Conservation (phyloP, 2,329 filamentous ascomycete genomes). For the Neofusicoccum laricinum region DNA sequence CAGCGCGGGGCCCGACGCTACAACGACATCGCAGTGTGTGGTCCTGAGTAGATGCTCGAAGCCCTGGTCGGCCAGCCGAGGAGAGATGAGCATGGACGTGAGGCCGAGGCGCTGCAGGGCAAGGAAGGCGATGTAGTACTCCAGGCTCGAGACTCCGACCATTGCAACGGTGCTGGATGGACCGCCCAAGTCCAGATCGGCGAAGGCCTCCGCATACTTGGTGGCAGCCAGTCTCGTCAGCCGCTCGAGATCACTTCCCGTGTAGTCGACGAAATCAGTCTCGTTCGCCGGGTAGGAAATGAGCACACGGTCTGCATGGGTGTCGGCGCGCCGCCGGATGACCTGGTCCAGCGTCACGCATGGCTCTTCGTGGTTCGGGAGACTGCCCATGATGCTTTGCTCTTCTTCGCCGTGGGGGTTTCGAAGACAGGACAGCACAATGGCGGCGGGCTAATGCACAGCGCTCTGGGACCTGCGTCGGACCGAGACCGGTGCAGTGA, state of each 20-base stretch:
- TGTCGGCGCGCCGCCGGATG: slow-evolving; percentile 4
- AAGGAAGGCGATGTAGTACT: slow-evolving; percentile 44
- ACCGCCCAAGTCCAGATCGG: not conserved
- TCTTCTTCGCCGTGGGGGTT: not conserved
- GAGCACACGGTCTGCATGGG: not conserved
- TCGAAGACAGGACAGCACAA: not conserved
- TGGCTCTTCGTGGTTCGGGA: not conserved
- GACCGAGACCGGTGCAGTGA: not conserved
- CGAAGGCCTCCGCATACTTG: not conserved
- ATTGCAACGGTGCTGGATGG: not conserved
- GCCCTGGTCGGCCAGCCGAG: slow-evolving; percentile 43
- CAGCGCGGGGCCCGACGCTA: not conserved
- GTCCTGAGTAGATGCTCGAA: slow-evolving; percentile 2
- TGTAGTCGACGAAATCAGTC: slow-evolving; percentile 2
- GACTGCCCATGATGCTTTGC: not conserved
- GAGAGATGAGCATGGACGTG: slow-evolving; percentile 54
- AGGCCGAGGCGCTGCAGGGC: slow-evolving; percentile 56
- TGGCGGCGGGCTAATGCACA: not conserved
- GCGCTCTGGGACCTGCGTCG: not conserved
- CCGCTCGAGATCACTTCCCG: not conserved
- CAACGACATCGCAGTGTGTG: not conserved
- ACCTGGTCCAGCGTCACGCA: slow-evolving; percentile 8
- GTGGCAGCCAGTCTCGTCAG: slow-evolving; percentile 1
- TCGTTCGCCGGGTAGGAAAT: slow-evolving; percentile 8
- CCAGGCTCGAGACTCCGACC: slow-evolving; percentile 9